Base-by-base conservation (phyloP, 805 yeast genomes). In the Metschnikowia hibisci region DNA sequence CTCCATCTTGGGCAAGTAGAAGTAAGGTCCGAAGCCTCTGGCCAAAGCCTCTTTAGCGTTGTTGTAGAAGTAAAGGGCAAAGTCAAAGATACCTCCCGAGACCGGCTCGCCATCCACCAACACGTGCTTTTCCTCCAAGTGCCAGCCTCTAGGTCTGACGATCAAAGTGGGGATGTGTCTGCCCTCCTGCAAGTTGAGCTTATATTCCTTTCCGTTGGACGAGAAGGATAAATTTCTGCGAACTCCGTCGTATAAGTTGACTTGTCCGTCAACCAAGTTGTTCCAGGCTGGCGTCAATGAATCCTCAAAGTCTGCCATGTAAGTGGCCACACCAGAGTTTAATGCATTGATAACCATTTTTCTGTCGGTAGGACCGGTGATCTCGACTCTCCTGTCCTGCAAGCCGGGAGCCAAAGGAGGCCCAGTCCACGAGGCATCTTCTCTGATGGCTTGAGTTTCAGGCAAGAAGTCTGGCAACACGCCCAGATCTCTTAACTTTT, bases 101-200 rank as follows among this genome's bases (percentile, higher is more conserved):
- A 85, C 80, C 40, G 90, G 88, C 63, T 82, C 87, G 45, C 82
- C 85, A 59, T 83, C 90, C 45, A 84, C 78, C 39, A 73, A 57
- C 37, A 85, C 71, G 58, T 85, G 95, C 61, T 76, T 74, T 61
- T 85, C 95, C 28, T 71, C 80, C 77, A 85, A 74, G 63, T 85
- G 95, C 90, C 91, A 84, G 39, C 95, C 93, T 71, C 95, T 77
- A 59, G 95, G 95, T 71, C 95, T 78, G 44, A 84, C 89, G 61
- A 85, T 82, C 61, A 85, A 67, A 34, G 89, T 85, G 48, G 91
- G 91, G 41, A 82, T 71, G 58, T 81, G 81, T 61, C 75, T 73
- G 43, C 73, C 76, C 44, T 71, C 71, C 47, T 68, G 69, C 56
- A 58, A 66, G 55, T 73, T 66, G 56, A 73, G 68, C 47, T 59